Evolutionary conservation across 805 yeast genomes (phyloP), one percentile per base, ranked within the genome.

Genomic region (Candida nonsorbophila): DNA sequence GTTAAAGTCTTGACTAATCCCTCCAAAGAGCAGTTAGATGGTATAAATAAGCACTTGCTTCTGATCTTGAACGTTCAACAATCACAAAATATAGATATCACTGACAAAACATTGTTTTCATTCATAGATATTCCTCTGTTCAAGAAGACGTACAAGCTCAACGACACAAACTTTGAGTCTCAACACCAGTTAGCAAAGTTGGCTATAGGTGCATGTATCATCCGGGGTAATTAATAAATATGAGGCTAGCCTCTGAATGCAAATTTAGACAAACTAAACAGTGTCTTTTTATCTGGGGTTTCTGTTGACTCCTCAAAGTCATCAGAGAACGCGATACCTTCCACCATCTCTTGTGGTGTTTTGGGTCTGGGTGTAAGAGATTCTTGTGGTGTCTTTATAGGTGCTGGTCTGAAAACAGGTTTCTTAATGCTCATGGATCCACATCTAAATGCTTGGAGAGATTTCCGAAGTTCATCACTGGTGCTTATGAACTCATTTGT

Each of bases 151-250:
- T 64, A 52, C 36, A 64, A 62, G 36, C 37, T 62, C 13, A 58
- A 52, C 37, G 66, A 52, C 35, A 51, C 51, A 5, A 45, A 32
- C n/a, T 20, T 44, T 9, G 29, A 41, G 5, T 18, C 33, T 15
- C 60, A 55, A 29, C 36, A 29, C 5, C 30, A 40, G 6, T 36
- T 70, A 4, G 63, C 74, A 3, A 54, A 68, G 29, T 56, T 66
- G 22, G 58, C 66, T 5, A 66, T 73, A 5, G 67, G 68, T 29
- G 62, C 72, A 3, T 69, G 74, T 35, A 62, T 67, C 28, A 40
- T 72, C 32, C 55, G 79, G 45, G 79, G 79, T 4, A 42, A 37
- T 20, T 57, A 44, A 28, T n/a, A 6, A 17, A 19, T 4, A 22
- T 19, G 5, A 21, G 14, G 12, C 24, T 29, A 28, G 10, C 30